Evolutionary conservation across 108 stramenopile genomes (phyloP).

Genomic region (Seminavis robusta): DNA sequence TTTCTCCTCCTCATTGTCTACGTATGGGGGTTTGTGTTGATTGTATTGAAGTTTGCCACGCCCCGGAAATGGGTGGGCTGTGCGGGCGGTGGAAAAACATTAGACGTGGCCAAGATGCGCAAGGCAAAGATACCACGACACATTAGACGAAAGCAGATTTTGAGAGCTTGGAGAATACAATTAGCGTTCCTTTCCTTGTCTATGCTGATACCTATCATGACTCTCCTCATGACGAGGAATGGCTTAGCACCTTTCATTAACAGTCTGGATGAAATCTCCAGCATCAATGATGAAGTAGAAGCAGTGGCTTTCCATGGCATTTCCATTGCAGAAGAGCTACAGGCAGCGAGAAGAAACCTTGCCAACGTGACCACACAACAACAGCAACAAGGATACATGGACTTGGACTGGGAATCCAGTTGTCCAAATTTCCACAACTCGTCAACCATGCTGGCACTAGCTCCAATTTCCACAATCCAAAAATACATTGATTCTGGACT

Average conservation of each 20-base stretch:
- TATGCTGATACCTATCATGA: slow-evolving; percentile 24
- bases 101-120: slow-evolving; percentile 24
- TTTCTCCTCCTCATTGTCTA: slow-evolving; percentile 18
- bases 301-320: slow-evolving; percentile 24
- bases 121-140: slow-evolving; percentile 22
- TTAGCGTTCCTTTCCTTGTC: slow-evolving; percentile 20
- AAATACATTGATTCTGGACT: too few species aligned
- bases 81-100: slow-evolving; percentile 36
- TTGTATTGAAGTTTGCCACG: slow-evolving; percentile 18
- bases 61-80: slow-evolving; percentile 24
- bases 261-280: slow-evolving; percentile 14
- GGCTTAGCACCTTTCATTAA: slow-evolving; percentile 7
- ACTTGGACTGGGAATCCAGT: too few species aligned
- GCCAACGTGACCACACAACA: too few species aligned
- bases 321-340: neutral
- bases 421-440: too few species aligned
- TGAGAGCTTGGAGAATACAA: slow-evolving; percentile 38
- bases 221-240: slow-evolving; percentile 24
- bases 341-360: too few species aligned
- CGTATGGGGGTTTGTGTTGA: slow-evolving; percentile 19
- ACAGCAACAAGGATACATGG: too few species aligned
- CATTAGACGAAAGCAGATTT: slow-evolving; percentile 12
- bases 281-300: slow-evolving; percentile 24
- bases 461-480: too few species aligned
- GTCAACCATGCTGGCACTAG: too few species aligned